Evolutionary conservation across 164 flowering plant genomes (phyloP).

Genomic region (Stephania cephalantha): DNA sequence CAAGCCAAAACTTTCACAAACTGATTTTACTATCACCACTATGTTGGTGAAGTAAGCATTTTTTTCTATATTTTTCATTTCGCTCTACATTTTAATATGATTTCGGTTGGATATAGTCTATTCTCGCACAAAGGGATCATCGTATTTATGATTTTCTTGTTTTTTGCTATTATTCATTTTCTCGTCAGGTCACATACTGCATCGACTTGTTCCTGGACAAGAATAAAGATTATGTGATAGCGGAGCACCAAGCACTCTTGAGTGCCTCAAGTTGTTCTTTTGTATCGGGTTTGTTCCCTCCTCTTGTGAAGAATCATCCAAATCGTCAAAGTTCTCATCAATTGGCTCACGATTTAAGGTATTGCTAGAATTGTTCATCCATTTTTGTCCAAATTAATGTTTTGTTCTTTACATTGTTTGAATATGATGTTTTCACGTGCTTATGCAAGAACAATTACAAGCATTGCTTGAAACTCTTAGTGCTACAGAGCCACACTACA

Average conservation of each 20-base stretch:
- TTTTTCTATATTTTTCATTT: constrained; percentile 7
- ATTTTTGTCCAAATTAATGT: too few species aligned
- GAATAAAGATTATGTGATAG: constrained; percentile 99
- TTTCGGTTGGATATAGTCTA: not conserved
- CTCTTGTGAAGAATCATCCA: constrained; percentile 72
- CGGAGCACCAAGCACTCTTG: constrained; percentile 91
- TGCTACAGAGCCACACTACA: too few species aligned
- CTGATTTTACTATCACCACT: constrained; percentile 92
- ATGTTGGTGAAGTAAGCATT: constrained; percentile 95
- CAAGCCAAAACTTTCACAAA: constrained; percentile 91
- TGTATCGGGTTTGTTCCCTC: constrained; percentile 75
- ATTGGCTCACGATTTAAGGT: too few species aligned
- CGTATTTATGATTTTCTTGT: not conserved
- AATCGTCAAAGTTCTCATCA: too few species aligned
- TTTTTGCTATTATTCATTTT: constrained; percentile 5
- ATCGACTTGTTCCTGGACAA: constrained; percentile 93
- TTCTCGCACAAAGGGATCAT: not conserved
- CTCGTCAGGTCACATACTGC: constrained; percentile 88
- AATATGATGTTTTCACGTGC: too few species aligned
- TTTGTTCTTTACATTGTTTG: too few species aligned
- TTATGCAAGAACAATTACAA: too few species aligned
- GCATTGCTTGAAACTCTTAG: too few species aligned
- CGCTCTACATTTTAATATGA: not conserved
- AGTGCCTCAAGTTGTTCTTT: constrained; percentile 79
- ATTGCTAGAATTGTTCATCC: too few species aligned